phyloP scores from a whole-genome alignment of 2,329 filamentous ascomycete species.

The Celoporthe dispersa region DNA sequence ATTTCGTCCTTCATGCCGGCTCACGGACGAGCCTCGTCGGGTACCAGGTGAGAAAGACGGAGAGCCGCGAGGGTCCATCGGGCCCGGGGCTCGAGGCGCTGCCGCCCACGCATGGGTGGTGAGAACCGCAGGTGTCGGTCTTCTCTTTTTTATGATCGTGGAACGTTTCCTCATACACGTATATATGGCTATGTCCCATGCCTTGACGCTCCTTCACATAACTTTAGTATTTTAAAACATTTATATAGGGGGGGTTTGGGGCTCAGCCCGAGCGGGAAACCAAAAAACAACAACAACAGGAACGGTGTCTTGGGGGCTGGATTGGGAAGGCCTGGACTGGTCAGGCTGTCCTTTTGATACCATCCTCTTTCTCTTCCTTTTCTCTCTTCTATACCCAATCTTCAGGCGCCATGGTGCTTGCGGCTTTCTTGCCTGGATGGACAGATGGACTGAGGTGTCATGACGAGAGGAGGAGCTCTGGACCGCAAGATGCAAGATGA shows the following conservation, averaged over 20 bases:
- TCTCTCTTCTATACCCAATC: conserved; percentile 23
- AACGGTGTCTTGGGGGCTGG: not conserved
- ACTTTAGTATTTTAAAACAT: conserved; percentile 10
- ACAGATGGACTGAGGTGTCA: not conserved
- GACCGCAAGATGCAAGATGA: not conserved
- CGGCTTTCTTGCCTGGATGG: conserved; percentile 3
- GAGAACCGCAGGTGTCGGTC: conserved; percentile 3
- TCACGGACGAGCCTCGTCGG: conserved; percentile 53
- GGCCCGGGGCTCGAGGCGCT: conserved; percentile 28
- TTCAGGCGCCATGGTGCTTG: conserved; percentile 22
- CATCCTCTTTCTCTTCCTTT: conserved; percentile 17
- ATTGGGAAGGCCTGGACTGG: conserved; percentile 6
- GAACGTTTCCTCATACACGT: not conserved
- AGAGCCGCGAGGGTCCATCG: conserved; percentile 34
- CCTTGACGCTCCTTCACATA: conserved; percentile 6
- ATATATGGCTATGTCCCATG: not conserved
- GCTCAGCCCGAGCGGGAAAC: not conserved
- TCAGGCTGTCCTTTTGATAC: conserved; percentile 27
- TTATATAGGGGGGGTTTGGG: not conserved
- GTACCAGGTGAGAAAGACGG: conserved; percentile 48
- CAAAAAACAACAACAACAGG: not conserved
- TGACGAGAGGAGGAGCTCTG: not conserved
- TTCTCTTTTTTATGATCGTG: conserved; percentile 5
- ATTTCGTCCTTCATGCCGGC: conserved; percentile 63
- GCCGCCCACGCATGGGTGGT: conserved; percentile 2